A percentile compares a stretch with the other conserved stretches of the same genome.
These are phyloP conservation scores for Chimonanthus praecox DNA, from an alignment of 164 flowering plant genomes.

Conservation along the genomic window DNA sequence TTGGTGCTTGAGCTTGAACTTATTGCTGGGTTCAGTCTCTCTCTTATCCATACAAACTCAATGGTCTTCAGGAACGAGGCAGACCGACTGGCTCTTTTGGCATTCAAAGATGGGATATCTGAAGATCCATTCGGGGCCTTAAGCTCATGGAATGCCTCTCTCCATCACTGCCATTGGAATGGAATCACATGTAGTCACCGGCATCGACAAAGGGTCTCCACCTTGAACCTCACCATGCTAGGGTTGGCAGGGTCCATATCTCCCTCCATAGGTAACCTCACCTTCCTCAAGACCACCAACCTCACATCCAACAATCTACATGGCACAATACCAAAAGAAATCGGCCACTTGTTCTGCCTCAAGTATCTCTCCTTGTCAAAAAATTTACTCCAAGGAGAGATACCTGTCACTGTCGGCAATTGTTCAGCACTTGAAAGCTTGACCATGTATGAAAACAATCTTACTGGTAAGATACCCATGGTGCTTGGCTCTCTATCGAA, in stretches of 20 bases:
- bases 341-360: conserved; percentile 26
- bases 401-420: conserved; percentile 15
- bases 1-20: too few relatives aligned
- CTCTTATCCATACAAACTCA: too few relatives aligned
- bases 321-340: conserved; percentile 27
- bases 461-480: not conserved
- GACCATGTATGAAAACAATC: too few relatives aligned
- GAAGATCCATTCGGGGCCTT: conserved; percentile 18
- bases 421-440: not conserved
- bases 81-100: conserved; percentile 10
- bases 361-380: conserved; percentile 22
- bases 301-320: conserved; percentile 27
- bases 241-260: conserved; percentile 24
- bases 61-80: not conserved
- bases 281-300: conserved; percentile 30
- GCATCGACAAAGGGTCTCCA: conserved; percentile 14
- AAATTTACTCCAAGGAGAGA: conserved; percentile 24
- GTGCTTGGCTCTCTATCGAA: not conserved
- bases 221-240: conserved; percentile 12
- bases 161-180: conserved; percentile 27
- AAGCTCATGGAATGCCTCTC: conserved; percentile 13
- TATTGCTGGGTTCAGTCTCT: too few relatives aligned
- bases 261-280: conserved; percentile 37
- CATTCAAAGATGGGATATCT: conserved; percentile 13
- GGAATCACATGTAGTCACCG: conserved; percentile 26